Conservation (phyloP, 768 basidiomycete genomes). For the Lactifluus volemus region DNA sequence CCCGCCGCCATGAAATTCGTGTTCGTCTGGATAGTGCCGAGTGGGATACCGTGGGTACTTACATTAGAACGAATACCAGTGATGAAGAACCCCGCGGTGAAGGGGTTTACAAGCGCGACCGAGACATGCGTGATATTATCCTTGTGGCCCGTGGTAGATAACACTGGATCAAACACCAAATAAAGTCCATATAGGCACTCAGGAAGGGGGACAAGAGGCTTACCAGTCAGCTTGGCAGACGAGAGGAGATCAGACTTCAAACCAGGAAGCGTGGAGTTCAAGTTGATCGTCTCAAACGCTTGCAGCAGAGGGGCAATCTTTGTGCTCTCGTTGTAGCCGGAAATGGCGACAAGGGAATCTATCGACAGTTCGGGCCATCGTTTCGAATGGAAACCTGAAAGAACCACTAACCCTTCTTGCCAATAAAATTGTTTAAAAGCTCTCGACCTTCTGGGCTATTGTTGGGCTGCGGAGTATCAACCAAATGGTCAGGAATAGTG, state of each 20-base stretch:
- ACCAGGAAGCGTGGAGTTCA: conserved; percentile 51
- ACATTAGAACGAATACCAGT: conserved; percentile 54
- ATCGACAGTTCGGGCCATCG: background rate
- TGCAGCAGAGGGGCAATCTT: conserved; percentile 45
- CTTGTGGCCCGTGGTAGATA: conserved; percentile 51
- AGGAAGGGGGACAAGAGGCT: background rate
- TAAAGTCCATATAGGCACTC: background rate
- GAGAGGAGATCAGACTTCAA: conserved; percentile 48
- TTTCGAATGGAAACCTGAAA: background rate
- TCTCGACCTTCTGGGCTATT: conserved; percentile 47
- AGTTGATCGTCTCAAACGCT: conserved; percentile 52
- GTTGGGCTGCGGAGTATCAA: conserved; percentile 39
- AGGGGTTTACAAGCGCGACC: conserved; percentile 58
- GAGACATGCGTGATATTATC: conserved; percentile 60
- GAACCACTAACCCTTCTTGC: conserved; percentile 39
- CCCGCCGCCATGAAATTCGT: conserved; percentile 45
- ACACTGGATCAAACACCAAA: conserved; percentile 31
- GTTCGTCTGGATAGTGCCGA: conserved; percentile 51
- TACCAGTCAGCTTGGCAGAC: conserved; percentile 47
- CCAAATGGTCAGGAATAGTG: background rate
- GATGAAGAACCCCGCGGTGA: conserved; percentile 50
- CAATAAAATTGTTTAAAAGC: conserved; percentile 61
- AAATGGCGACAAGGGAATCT: conserved; percentile 51
- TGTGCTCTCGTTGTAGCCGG: conserved; percentile 54
- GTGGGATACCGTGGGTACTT: conserved; percentile 46